A percentile compares a stretch with the other conserved stretches of the same genome.
These are phyloP conservation scores for Tubosaeta sp. DNA, from an alignment of 768 basidiomycete genomes.

Conservation along the genomic window DNA sequence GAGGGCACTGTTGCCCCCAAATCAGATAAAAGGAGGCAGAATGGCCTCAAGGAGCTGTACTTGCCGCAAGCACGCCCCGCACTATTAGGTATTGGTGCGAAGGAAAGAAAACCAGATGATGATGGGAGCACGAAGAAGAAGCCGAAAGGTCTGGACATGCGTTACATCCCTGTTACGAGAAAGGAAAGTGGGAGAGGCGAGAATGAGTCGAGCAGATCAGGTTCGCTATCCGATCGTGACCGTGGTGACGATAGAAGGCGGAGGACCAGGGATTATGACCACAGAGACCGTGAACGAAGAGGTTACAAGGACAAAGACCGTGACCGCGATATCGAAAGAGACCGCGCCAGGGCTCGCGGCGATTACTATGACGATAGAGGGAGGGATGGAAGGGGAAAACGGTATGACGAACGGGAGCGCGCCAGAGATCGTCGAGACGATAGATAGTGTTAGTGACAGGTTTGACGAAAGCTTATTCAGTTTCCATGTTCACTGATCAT, in stretches of 20 bases:
- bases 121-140: slow-evolving; percentile 60
- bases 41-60: slow-evolving; percentile 71
- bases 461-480: not conserved
- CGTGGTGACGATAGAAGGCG: slow-evolving; percentile 8
- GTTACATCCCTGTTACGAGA: slow-evolving; percentile 82
- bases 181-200: slow-evolving; percentile 46
- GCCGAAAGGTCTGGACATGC: slow-evolving; percentile 52
- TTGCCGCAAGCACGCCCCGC: slow-evolving; percentile 80
- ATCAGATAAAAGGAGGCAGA: slow-evolving; percentile 43
- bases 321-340: slow-evolving; percentile 23
- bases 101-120: slow-evolving; percentile 71
- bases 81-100: slow-evolving; percentile 90
- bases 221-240: slow-evolving; percentile 34
- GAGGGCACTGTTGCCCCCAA: slow-evolving; percentile 70
- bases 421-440: slow-evolving; percentile 14
- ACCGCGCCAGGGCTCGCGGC: slow-evolving; percentile 28
- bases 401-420: slow-evolving; percentile 9
- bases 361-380: slow-evolving; percentile 30
- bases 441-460: not conserved
- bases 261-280: slow-evolving; percentile 11
- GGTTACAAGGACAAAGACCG: slow-evolving; percentile 14
- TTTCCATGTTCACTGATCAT: too few relatives aligned
- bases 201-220: slow-evolving; percentile 32
- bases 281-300: slow-evolving; percentile 15
- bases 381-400: slow-evolving; percentile 1